Conservation (phyloP, 83 land plant genomes). For the Thuja plicata region DNA sequence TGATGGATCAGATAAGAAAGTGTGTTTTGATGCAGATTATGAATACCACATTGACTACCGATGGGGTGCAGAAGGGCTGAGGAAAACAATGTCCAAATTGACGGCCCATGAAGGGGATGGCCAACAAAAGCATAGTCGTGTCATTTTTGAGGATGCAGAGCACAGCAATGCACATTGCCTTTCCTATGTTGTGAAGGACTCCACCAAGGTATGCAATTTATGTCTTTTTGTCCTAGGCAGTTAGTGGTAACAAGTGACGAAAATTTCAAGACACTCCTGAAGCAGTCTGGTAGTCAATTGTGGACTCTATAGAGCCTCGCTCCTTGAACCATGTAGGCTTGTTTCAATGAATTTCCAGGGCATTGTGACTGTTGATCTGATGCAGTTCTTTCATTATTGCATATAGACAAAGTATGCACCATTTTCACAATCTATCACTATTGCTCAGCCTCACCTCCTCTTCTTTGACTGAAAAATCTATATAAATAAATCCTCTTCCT, state of each 20-base stretch:
- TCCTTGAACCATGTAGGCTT: background rate
- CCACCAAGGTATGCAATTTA: constrained; percentile 41
- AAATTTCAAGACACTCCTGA: background rate
- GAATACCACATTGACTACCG: constrained; percentile 78
- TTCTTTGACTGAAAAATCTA: no score
- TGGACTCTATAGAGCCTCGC: background rate
- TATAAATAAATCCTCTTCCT: no score
- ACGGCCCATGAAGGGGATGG: constrained; percentile 35
- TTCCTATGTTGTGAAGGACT: constrained; percentile 58
- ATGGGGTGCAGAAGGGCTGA: constrained; percentile 76
- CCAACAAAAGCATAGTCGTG: background rate
- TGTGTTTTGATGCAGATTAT: constrained; percentile 71
- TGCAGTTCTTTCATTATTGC: background rate
- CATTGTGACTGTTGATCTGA: background rate
- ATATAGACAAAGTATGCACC: background rate
- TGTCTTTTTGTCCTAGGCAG: background rate
- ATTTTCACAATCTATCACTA: background rate
- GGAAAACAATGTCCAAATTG: constrained; percentile 58
- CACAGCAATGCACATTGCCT: constrained; percentile 64
- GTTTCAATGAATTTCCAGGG: background rate
- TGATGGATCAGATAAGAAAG: constrained; percentile 42
- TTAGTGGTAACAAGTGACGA: background rate
- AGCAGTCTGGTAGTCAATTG: background rate
- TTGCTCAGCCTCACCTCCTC: background rate
- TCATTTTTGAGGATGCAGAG: constrained; percentile 50